These are phyloP conservation scores for Diplosphaera chodatii DNA, from an alignment of 139 green algal species.

Conservation along the genomic window DNA sequence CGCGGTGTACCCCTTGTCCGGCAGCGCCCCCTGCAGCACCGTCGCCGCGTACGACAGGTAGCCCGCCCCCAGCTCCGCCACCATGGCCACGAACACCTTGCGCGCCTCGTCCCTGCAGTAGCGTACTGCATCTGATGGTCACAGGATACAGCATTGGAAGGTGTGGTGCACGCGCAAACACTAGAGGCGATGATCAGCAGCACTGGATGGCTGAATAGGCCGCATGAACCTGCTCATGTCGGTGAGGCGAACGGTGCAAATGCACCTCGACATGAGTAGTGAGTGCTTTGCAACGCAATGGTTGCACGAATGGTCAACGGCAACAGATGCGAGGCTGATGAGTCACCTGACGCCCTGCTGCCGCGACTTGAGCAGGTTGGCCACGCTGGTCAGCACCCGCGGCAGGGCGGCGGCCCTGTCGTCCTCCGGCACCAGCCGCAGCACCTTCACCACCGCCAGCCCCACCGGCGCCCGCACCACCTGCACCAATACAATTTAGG, in stretches of 20 bases:
- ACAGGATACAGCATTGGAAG: no score
- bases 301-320: no score
- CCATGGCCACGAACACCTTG: constrained; percentile 61
- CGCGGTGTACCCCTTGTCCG: constrained; percentile 63
- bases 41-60: constrained; percentile 54
- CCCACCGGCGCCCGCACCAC: constrained; percentile 63
- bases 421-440: constrained; percentile 63
- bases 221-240: no score
- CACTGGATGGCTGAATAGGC: no score
- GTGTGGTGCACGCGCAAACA: no score
- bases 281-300: no score
- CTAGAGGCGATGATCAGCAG: no score
- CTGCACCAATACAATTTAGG: no score
- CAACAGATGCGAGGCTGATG: no score
- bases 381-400: constrained; percentile 46
- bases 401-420: constrained; percentile 59
- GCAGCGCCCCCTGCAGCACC: constrained; percentile 46
- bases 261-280: no score
- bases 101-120: constrained; percentile 70
- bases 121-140: no score
- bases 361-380: constrained; percentile 55
- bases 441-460: constrained; percentile 73
- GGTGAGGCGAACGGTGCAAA: no score
- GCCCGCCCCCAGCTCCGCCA: constrained; percentile 60
- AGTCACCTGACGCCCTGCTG: constrained; percentile 61